phyloP scores from a whole-genome alignment of 192 early-diverging fungal genomes.

The Paraglomus occultum region DNA sequence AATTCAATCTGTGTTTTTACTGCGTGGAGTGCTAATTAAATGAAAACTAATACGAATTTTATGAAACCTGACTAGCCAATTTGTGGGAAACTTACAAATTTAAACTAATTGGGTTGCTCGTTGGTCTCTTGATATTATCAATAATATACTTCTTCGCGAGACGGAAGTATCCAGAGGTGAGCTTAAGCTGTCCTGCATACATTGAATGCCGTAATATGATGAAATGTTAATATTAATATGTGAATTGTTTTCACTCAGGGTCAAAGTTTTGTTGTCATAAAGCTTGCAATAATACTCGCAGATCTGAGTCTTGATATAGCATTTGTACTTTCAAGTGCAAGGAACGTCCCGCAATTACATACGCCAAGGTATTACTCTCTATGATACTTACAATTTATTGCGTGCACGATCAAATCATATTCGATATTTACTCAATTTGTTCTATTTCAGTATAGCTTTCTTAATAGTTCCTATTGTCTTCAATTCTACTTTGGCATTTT shows the following conservation, averaged over 20 bases:
- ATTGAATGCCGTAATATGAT: not conserved
- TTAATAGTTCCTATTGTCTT: not conserved
- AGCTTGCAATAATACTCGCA: conserved; percentile 10
- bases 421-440: not conserved
- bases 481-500: conserved; percentile 6
- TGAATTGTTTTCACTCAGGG: not conserved
- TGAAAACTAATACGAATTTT: too few relatives aligned
- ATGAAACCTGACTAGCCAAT: not conserved
- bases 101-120: not conserved
- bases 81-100: conserved; percentile 5
- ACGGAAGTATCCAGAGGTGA: not conserved
- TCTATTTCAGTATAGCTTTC: conserved; percentile 5
- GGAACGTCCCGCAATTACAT: not conserved
- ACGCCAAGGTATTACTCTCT: conserved; percentile 5
- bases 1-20: too few relatives aligned
- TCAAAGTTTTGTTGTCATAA: not conserved
- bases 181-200: too few relatives aligned
- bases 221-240: not conserved
- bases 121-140: not conserved
- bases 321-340: not conserved
- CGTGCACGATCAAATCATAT: too few relatives aligned
- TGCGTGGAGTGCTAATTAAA: too few relatives aligned
- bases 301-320: conserved; percentile 4
- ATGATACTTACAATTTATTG: not conserved
- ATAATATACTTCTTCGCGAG: not conserved